Base-by-base conservation (phyloP, 176 grass and related monocot species). In the Neostapfia colusana region DNA sequence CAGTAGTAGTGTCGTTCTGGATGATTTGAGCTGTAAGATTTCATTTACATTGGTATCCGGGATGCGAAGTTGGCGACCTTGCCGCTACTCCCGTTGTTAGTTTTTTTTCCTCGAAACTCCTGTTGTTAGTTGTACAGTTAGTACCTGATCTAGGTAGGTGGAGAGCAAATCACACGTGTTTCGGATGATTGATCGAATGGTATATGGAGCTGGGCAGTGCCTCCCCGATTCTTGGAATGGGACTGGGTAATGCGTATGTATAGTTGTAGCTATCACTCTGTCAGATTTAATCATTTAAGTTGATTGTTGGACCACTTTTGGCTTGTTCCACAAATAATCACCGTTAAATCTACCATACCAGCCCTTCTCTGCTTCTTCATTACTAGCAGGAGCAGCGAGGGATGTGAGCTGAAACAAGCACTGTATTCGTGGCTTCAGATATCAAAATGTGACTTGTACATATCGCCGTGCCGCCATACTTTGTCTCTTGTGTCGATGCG, bases 161-260 rank as follows among this genome's bases (percentile, higher is more conserved):
- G 50, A 84, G 25, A 62, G 63, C 38, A 20, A 24, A 10, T 46
- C 70, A 39, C 76, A 31, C 70, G 50, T 67, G 39, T 5, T 11
- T 35, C 6, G 25, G 54, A 51, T 81, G 35, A 36, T 27, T 40
- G 63, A 86, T 69, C 80, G 63, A 86, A 35, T 80, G 62, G 60
- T 61, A 50, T 45, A 34, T n/a, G 9, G 2, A 56, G 57, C 25
- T 71, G 26, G 68, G 28, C 35, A 51, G 0, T 27, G 13, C 24
- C 35, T 49, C 53, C 42, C 7, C 14, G 10, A 44, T 55, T 18
- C 24, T 31, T 63, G 45, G 67, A 65, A 21, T 62, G 25, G 8
- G 10, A 11, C 0, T 44, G 31, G 60, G 27, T 17, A 65, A 70
- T 35, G 55, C 16, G 15, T 53, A 10, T 25, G 16, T 54, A 7